These are phyloP conservation scores for Solanum bulbocastanum DNA, from an alignment of 257 asterid genomes.

Conservation along the genomic window DNA sequence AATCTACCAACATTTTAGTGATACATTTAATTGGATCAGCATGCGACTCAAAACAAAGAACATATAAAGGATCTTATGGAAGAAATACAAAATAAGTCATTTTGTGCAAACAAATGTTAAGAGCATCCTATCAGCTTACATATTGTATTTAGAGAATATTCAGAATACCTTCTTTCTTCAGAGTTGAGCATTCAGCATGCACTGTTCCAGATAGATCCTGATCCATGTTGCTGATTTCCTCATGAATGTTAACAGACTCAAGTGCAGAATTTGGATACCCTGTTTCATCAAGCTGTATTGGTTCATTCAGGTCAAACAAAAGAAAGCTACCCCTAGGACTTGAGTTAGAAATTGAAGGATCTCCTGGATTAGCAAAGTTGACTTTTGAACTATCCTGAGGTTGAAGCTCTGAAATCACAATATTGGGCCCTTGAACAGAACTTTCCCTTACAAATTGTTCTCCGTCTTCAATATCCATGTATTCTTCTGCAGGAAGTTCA, in stretches of 20 bases:
- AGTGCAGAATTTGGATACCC: constrained; percentile 14
- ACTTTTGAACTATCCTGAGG: constrained; percentile 13
- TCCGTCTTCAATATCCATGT: constrained; percentile 21
- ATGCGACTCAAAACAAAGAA: neutral
- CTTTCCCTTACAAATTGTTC: constrained; percentile 18
- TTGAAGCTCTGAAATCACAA: constrained; percentile 2
- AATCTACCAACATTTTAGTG: neutral
- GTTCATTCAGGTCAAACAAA: constrained; percentile 67
- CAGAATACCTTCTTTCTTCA: neutral
- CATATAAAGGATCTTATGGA: neutral
- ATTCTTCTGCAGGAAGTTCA: constrained; percentile 33
- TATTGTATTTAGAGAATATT: neutral
- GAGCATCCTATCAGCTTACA: neutral
- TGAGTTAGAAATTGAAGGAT: constrained; percentile 15
- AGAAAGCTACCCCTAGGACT: constrained; percentile 10
- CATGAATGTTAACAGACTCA: constrained; percentile 7
- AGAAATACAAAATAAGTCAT: neutral
- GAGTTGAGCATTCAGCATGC: constrained; percentile 7
- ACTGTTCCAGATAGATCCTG: constrained; percentile 11
- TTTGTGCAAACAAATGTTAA: neutral
- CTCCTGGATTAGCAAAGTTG: constrained; percentile 15
- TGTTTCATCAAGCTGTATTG: constrained; percentile 32
- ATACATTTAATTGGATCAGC: neutral
- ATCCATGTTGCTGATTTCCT: constrained; percentile 10
- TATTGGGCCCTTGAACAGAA: constrained; percentile 11